A percentile compares a stretch with the other conserved stretches of the same genome.
phyloP scores from a whole-genome alignment of 192 early-diverging fungal species.

The Coemansia sp. region DNA sequence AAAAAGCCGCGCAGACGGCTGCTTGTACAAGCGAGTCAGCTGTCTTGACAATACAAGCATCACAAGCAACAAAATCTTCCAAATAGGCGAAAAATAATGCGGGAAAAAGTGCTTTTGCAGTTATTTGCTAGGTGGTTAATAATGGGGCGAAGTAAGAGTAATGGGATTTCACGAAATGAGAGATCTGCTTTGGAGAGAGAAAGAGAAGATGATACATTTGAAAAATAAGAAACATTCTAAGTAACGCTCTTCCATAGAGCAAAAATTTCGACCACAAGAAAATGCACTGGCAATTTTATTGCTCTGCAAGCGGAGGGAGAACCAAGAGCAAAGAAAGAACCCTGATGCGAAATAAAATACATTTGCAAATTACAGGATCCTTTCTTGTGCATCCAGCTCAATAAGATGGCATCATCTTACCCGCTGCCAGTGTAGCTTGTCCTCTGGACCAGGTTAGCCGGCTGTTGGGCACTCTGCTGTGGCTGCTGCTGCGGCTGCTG shows the following conservation, averaged over 20 bases:
- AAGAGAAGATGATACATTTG: conserved; percentile 13
- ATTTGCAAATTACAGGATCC: no score
- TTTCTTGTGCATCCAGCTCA: no score
- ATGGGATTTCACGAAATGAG: no score
- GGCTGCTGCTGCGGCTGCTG: conserved; percentile 19
- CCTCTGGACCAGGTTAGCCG: conserved; percentile 32
- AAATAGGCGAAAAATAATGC: neutral
- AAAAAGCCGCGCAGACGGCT: conserved; percentile 8
- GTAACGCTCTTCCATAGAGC: neutral
- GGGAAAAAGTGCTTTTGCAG: neutral
- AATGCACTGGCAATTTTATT: conserved; percentile 15
- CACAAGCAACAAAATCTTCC: no score
- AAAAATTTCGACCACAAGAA: no score
- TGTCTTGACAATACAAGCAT: conserved; percentile 8
- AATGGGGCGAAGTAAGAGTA: neutral
- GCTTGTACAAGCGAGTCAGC: conserved; percentile 8
- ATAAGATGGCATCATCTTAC: conserved; percentile 3
- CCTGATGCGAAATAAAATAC: no score
- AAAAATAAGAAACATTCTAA: conserved; percentile 13
- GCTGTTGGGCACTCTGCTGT: conserved; percentile 21
- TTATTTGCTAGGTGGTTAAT: no score
- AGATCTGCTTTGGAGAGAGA: neutral
- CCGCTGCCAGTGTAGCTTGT: conserved; percentile 35
- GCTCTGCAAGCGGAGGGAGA: neutral
- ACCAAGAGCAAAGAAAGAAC: no score